Conservation (phyloP, 805 yeast species). For the Yarrowia divulgata region DNA sequence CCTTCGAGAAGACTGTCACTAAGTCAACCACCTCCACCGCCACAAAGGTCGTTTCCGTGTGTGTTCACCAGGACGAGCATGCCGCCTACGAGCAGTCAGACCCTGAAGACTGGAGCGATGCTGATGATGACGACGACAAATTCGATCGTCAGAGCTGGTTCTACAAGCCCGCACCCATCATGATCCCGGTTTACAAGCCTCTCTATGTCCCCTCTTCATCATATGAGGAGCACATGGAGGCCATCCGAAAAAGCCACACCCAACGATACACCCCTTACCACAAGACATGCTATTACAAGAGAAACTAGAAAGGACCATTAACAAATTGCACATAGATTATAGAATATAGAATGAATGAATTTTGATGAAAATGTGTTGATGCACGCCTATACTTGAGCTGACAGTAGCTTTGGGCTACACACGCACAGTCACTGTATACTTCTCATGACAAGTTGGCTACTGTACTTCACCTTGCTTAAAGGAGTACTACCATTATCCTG, state of each 20-base stretch:
- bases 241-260: background rate
- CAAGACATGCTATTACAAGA: background rate
- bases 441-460: too few relatives aligned
- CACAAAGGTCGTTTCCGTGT: background rate
- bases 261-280: slow-evolving; percentile 3
- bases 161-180: background rate
- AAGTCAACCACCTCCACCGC: background rate
- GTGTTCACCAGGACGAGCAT: background rate
- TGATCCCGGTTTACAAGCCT: background rate
- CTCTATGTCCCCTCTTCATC: slow-evolving; percentile 1
- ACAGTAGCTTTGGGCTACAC: too few relatives aligned
- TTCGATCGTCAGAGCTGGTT: slow-evolving; percentile 5
- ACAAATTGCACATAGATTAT: background rate
- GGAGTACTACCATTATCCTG: too few relatives aligned
- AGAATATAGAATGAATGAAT: background rate
- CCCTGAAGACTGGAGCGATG: slow-evolving; percentile 26
- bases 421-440: too few relatives aligned
- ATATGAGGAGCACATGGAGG: background rate
- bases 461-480: too few relatives aligned
- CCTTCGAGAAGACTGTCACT: background rate
- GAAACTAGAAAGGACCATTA: background rate
- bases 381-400: too few relatives aligned
- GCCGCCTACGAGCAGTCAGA: slow-evolving; percentile 2
- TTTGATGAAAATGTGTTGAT: background rate
- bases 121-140: background rate